Percentiles rank a stretch among this genome's conserved stretches.
Evolutionary conservation across 768 basidiomycete genomes (phyloP).

Genomic region (Cantharellus anzutake): DNA sequence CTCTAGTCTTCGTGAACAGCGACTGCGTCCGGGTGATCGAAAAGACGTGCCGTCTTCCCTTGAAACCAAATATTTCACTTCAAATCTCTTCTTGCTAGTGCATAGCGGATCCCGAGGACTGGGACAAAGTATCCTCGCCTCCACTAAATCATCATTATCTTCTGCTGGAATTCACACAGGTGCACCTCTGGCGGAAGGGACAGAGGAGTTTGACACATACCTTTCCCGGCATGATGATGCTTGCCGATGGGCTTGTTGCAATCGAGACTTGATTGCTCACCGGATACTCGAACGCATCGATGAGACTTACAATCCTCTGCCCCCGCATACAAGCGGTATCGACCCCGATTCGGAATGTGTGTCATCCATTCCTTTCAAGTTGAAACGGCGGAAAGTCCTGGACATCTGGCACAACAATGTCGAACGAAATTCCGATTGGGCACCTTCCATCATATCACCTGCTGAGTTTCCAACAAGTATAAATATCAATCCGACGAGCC

Average conservation of each 20-base stretch:
- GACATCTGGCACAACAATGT: too few species aligned
- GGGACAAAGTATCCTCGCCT: constrained; percentile 17
- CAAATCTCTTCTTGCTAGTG: constrained; percentile 11
- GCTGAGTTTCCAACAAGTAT: neutral
- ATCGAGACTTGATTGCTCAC: constrained; percentile 23
- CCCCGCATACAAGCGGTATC: too few species aligned
- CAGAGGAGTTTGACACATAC: constrained; percentile 16
- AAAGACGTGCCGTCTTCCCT: too few species aligned
- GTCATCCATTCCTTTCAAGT: too few species aligned
- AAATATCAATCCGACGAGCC: neutral
- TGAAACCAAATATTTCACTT: neutral
- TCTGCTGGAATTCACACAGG: too few species aligned
- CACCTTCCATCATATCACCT: too few species aligned
- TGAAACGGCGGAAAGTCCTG: too few species aligned
- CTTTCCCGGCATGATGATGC: constrained; percentile 21
- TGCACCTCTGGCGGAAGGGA: constrained; percentile 15
- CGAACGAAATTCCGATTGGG: too few species aligned
- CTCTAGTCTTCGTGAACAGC: neutral
- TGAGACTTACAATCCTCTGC: neutral
- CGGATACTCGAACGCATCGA: constrained; percentile 19
- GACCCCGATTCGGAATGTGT: too few species aligned
- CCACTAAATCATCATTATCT: constrained; percentile 17
- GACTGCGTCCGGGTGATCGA: too few species aligned
- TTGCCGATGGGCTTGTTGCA: constrained; percentile 22
- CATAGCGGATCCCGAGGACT: constrained; percentile 24